Conservation (phyloP, 768 basidiomycete species). For the Trichaptum fuscoviolaceum region DNA sequence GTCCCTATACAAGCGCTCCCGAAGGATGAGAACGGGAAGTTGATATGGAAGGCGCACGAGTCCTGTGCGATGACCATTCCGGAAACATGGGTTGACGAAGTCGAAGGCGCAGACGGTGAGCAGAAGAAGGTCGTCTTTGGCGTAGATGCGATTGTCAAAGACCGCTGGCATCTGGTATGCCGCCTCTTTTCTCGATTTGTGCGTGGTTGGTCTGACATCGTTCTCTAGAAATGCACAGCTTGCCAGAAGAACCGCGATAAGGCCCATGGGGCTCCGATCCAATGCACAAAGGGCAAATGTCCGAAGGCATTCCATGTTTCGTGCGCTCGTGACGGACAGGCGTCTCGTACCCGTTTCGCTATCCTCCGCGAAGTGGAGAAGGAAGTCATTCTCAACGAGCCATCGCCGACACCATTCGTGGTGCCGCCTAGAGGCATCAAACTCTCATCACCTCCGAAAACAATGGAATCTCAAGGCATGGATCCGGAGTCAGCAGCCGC, state of each 20-base stretch:
- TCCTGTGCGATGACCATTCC: conserved; percentile 78
- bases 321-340: conserved; percentile 65
- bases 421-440: conserved; percentile 29
- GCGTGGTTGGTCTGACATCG: not conserved
- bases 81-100: conserved; percentile 85
- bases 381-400: conserved; percentile 65
- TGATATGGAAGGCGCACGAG: conserved; percentile 73
- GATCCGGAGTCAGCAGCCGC: too few species aligned
- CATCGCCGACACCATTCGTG: conserved; percentile 22
- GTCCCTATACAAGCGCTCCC: conserved; percentile 33
- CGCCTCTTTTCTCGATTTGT: conserved; percentile 5
- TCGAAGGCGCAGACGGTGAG: conserved; percentile 32
- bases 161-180: conserved; percentile 87
- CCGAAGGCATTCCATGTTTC: conserved; percentile 90
- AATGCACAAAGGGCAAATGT: conserved; percentile 94
- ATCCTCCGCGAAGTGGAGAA: conserved; percentile 72
- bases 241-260: conserved; percentile 68
- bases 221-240: conserved; percentile 77
- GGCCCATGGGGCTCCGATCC: conserved; percentile 76
- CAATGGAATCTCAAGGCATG: too few species aligned
- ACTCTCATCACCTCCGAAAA: conserved; percentile 20
- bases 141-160: conserved; percentile 82
- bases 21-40: conserved; percentile 37
- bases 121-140: conserved; percentile 67
- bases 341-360: conserved; percentile 50